These are phyloP conservation scores for Candida sanyiensis DNA, from an alignment of 805 yeast genomes.

Conservation along the genomic window DNA sequence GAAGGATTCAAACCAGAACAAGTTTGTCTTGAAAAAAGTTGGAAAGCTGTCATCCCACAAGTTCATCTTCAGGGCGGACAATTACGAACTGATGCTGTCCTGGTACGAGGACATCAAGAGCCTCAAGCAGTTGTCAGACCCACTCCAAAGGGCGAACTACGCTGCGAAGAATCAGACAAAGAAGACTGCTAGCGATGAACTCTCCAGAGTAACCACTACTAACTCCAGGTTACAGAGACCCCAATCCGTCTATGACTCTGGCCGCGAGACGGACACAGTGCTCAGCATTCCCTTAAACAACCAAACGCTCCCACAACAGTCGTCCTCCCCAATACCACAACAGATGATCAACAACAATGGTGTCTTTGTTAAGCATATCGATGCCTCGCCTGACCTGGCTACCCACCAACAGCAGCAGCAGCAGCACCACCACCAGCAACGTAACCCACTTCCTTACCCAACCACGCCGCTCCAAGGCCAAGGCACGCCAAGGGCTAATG, in stretches of 20 bases:
- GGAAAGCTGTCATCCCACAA: slow-evolving; percentile 81
- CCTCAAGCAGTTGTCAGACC: slow-evolving; percentile 55
- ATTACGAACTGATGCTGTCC: slow-evolving; percentile 67
- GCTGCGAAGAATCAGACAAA: slow-evolving; percentile 20
- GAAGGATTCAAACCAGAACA: slow-evolving; percentile 58
- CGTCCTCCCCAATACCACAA: slow-evolving; percentile 19
- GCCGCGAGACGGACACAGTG: slow-evolving; percentile 24
- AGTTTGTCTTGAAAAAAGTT: slow-evolving; percentile 75
- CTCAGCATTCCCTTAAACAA: slow-evolving; percentile 22
- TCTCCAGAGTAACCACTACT: slow-evolving; percentile 28
- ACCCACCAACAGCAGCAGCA: slow-evolving; percentile 12
- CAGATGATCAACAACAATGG: slow-evolving; percentile 20
- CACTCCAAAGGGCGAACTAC: slow-evolving; percentile 22
- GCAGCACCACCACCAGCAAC: slow-evolving; percentile 9
- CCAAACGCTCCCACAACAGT: slow-evolving; percentile 18
- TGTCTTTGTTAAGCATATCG: slow-evolving; percentile 18
- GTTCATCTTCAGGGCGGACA: slow-evolving; percentile 92
- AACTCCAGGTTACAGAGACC: slow-evolving; percentile 23
- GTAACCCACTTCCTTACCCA: slow-evolving; percentile 12
- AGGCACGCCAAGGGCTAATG: slow-evolving; percentile 3
- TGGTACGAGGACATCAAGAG: slow-evolving; percentile 81
- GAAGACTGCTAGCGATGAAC: slow-evolving; percentile 10
- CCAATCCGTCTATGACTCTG: slow-evolving; percentile 16
- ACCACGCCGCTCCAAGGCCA: slow-evolving; percentile 4
- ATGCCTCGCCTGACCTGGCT: slow-evolving; percentile 15